Conservation (phyloP, 2,329 filamentous ascomycete genomes). For the Aspergillus pseudonomiae region DNA sequence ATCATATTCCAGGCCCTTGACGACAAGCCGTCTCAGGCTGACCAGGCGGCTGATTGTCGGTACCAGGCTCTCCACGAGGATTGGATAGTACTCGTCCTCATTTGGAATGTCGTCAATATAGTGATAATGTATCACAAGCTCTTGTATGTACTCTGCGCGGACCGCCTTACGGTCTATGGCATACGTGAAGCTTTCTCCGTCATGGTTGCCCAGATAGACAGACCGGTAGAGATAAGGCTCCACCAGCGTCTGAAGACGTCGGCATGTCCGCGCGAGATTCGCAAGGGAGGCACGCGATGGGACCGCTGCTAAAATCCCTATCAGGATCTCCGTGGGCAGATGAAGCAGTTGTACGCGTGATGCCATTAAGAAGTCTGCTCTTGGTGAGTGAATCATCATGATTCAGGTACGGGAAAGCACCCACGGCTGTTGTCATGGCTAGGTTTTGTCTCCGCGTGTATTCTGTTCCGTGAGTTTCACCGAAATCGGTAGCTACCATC, state of each 20-base stretch:
- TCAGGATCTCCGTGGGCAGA: slow-evolving; percentile 1
- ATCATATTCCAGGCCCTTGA: slow-evolving; percentile 13
- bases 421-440: neutral
- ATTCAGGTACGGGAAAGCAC: neutral
- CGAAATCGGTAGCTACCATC: neutral
- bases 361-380: neutral
- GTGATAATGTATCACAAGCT: slow-evolving; percentile 10
- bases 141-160: neutral
- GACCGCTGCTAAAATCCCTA: neutral
- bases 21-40: slow-evolving; percentile 2
- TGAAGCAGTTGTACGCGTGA: neutral
- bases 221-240: slow-evolving; percentile 6
- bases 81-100: slow-evolving; percentile 7
- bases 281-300: slow-evolving; percentile 1
- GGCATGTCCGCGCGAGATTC: slow-evolving; percentile 6
- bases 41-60: slow-evolving; percentile 5
- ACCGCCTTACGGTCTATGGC: neutral
- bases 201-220: slow-evolving; percentile 9
- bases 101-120: neutral
- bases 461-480: neutral
- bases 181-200: neutral
- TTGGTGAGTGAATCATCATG: neutral
- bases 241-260: neutral
- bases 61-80: slow-evolving; percentile 3
- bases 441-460: neutral